Conservation (phyloP, 2,329 filamentous ascomycete species). For the Chaetomium globosum region DNA sequence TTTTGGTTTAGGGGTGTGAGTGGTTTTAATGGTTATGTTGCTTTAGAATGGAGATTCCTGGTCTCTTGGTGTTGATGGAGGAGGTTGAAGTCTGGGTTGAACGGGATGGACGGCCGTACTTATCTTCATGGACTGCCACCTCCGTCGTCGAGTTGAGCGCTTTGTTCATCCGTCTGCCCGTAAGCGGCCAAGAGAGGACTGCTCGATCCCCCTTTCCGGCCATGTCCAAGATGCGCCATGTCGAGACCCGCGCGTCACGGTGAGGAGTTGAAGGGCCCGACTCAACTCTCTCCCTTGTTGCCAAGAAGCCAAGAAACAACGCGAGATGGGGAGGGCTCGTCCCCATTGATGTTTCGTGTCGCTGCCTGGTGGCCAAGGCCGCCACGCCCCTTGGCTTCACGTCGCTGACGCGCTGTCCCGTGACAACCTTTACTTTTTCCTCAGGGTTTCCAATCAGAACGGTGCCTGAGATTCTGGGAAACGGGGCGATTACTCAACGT, state of each 20-base stretch:
- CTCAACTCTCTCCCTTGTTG: too few relatives aligned
- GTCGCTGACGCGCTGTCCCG: slow-evolving; percentile 12
- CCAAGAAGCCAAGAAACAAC: neutral
- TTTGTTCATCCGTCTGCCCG: neutral
- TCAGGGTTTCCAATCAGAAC: neutral
- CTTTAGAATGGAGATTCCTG: neutral
- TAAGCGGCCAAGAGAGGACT: neutral
- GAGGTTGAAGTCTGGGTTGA: neutral
- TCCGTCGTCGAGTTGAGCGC: neutral
- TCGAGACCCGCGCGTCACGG: too few relatives aligned
- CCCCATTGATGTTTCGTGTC: neutral
- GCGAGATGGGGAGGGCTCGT: neutral
- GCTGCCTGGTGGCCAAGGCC: slow-evolving; percentile 23
- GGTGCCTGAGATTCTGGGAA: neutral
- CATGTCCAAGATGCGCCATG: neutral
- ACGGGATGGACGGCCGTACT: neutral
- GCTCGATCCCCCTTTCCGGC: neutral
- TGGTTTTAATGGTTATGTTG: neutral
- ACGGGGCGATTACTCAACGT: slow-evolving; percentile 7
- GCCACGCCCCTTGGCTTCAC: slow-evolving; percentile 1
- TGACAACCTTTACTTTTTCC: neutral
- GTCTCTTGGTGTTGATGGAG: neutral
- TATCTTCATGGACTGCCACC: neutral
- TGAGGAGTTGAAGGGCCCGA: too few relatives aligned
- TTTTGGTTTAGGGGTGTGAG: neutral